Percentiles rank a stretch among this genome's conserved stretches.
Evolutionary conservation across 2,329 filamentous ascomycete species (phyloP).

Genomic region (Exserohilum rostratum): DNA sequence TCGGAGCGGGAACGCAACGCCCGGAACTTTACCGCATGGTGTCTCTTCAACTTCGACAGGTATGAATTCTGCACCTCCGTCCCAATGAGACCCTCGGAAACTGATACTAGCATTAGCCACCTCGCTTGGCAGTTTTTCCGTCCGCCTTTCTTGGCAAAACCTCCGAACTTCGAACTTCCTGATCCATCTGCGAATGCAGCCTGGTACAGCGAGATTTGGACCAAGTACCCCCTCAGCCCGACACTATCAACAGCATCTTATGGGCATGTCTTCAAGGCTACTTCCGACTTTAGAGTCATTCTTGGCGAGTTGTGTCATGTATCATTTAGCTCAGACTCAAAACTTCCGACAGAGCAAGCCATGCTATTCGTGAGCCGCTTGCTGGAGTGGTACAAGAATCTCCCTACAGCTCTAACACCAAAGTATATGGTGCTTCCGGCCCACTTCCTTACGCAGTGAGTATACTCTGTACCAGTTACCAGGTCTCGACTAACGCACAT

Average conservation of each 20-base stretch:
- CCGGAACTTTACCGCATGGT: neutral
- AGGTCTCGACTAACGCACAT: neutral
- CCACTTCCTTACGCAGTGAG: neutral
- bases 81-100: constrained; percentile 14
- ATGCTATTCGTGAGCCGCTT: constrained; percentile 5
- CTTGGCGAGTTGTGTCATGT: constrained; percentile 12
- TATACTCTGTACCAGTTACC: neutral
- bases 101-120: constrained; percentile 9
- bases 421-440: neutral
- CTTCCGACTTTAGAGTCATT: constrained; percentile 16
- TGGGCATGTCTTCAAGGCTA: constrained; percentile 15
- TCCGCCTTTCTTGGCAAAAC: constrained; percentile 10
- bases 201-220: constrained; percentile 26
- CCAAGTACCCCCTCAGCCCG: constrained; percentile 1
- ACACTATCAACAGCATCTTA: neutral
- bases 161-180: constrained; percentile 13
- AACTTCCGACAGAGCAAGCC: neutral
- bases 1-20: neutral
- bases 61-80: neutral
- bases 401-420: neutral
- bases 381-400: neutral
- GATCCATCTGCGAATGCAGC: constrained; percentile 9
- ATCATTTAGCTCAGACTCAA: neutral
- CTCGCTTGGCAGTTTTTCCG: constrained; percentile 1
- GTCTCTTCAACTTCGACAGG: neutral